Percentiles rank a stretch among this genome's conserved stretches.
These are phyloP conservation scores for Tricholoma sp. DNA, from an alignment of 768 basidiomycete species.

Conservation along the genomic window DNA sequence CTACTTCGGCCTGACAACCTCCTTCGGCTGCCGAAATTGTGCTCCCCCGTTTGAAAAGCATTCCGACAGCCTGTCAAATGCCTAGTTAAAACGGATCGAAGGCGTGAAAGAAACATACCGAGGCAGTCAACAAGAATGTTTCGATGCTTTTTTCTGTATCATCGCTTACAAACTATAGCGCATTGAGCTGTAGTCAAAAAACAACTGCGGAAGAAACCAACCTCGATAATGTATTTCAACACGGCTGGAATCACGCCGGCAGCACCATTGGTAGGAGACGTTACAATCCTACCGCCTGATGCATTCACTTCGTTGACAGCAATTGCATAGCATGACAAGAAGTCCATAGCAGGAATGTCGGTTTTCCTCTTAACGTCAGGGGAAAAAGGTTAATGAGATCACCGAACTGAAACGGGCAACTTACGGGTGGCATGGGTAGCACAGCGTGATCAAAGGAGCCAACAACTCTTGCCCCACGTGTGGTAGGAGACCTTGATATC, in stretches of 20 bases:
- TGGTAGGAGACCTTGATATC: conserved; percentile 10
- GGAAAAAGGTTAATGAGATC: conserved; percentile 1
- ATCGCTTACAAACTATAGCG: conserved; percentile 73
- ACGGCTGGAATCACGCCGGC: conserved; percentile 92
- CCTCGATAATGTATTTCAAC: conserved; percentile 85
- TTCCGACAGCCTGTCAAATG: conserved; percentile 68
- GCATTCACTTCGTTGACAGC: conserved; percentile 96
- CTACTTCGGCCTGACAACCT: conserved; percentile 93
- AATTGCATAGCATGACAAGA: conserved; percentile 90
- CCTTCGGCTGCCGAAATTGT: conserved; percentile 97
- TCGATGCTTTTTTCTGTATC: conserved; percentile 83
- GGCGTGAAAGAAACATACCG: conserved; percentile 41
- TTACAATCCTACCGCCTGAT: conserved; percentile 89
- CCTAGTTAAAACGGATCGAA: not conserved
- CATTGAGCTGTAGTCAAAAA: not conserved
- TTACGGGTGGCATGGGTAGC: conserved; percentile 76
- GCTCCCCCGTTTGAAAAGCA: conserved; percentile 96
- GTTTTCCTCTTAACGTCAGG: conserved; percentile 58
- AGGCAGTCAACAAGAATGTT: conserved; percentile 87
- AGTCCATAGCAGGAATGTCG: conserved; percentile 90
- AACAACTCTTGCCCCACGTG: conserved; percentile 43
- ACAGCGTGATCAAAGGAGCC: conserved; percentile 79
- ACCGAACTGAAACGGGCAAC: conserved; percentile 20
- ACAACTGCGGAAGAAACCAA: conserved; percentile 19
- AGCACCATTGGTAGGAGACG: conserved; percentile 91